Conservation (phyloP, 805 yeast genomes). For the Schwanniomyces sp. region DNA sequence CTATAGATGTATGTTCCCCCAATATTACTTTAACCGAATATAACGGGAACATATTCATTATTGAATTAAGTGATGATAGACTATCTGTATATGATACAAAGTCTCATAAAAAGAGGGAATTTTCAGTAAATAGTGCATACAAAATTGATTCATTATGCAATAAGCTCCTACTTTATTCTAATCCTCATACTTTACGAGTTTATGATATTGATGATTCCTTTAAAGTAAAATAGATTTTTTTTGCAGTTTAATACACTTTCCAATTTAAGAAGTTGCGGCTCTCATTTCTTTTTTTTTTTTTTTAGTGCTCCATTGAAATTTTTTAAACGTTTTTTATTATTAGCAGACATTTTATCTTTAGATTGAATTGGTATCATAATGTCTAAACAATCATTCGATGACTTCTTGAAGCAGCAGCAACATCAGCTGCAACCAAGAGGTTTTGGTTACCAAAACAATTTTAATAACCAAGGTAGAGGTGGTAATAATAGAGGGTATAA, state of each 20-base stretch:
- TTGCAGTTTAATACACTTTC: background rate
- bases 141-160: background rate
- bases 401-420: constrained; percentile 49
- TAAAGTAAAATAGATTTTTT: background rate
- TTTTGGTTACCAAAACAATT: constrained; percentile 16
- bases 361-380: constrained; percentile 8
- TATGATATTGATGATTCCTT: background rate
- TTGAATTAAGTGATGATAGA: constrained; percentile 1
- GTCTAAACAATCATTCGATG: constrained; percentile 49
- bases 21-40: background rate
- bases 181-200: background rate
- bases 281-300: background rate
- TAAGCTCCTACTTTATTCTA: background rate
- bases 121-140: background rate
- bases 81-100: background rate
- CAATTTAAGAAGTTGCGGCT: background rate
- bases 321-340: background rate
- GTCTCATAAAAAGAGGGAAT: background rate
- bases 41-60: background rate
- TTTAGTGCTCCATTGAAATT: background rate
- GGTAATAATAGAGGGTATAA: constrained; percentile 3
- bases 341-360: background rate
- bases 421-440: constrained; percentile 33
- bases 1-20: background rate
- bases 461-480: constrained; percentile 3